Percentiles rank a stretch among this genome's conserved stretches.
Evolutionary conservation across 1,139 yeast genomes (phyloP).

Genomic region (Sugiyamaella neomexicana): DNA sequence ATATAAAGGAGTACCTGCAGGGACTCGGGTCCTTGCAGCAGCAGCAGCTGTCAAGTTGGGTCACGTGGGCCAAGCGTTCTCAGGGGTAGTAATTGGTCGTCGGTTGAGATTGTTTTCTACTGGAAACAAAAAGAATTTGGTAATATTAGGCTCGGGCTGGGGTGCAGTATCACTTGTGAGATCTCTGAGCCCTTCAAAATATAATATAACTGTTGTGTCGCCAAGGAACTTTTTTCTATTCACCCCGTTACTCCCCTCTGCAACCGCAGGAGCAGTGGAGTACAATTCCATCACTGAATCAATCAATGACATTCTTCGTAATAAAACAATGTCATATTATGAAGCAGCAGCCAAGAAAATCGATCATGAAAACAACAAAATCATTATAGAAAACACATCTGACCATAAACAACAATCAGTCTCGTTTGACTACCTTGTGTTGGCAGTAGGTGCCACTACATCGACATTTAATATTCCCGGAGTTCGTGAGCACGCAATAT

Average conservation of each 20-base stretch:
- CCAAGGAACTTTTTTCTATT: slow-evolving; percentile 94
- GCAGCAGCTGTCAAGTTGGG: too few species aligned
- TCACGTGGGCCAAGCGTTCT: background rate
- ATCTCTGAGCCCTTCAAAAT: slow-evolving; percentile 77
- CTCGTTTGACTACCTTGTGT: slow-evolving; percentile 74
- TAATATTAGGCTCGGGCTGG: slow-evolving; percentile 94
- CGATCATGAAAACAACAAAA: slow-evolving; percentile 63
- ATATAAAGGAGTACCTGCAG: background rate
- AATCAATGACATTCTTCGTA: slow-evolving; percentile 69
- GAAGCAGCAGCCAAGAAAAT: slow-evolving; percentile 90
- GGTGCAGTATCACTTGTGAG: slow-evolving; percentile 81
- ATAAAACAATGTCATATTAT: slow-evolving; percentile 68
- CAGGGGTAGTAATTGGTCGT: too few species aligned
- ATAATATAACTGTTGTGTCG: slow-evolving; percentile 85
- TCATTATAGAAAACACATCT: slow-evolving; percentile 46
- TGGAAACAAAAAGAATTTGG: slow-evolving; percentile 68
- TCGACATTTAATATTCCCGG: slow-evolving; percentile 93
- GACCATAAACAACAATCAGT: slow-evolving; percentile 29
- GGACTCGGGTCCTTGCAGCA: background rate
- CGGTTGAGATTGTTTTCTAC: background rate
- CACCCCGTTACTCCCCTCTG: slow-evolving; percentile 90
- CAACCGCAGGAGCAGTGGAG: slow-evolving; percentile 92
- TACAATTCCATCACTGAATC: slow-evolving; percentile 88
- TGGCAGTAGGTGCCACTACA: slow-evolving; percentile 91
- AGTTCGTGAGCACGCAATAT: slow-evolving; percentile 80